These are phyloP conservation scores for Iris pallida DNA, from an alignment of 116 monocot genomes.

Conservation along the genomic window DNA sequence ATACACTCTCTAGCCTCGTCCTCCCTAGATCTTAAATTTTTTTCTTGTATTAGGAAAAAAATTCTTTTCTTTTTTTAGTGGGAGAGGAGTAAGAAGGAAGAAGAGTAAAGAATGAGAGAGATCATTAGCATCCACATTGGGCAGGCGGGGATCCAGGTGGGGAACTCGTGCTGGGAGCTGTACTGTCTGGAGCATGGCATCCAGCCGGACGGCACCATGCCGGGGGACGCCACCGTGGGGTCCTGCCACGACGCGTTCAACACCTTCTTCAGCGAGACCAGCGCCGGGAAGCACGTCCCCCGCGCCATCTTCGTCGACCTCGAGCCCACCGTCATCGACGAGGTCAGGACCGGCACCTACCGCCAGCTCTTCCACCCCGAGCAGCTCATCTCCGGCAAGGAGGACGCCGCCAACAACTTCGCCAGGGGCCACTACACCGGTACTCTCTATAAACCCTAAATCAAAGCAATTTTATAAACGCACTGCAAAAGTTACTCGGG, in stretches of 20 bases:
- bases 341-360: conserved; percentile 20
- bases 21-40: too few relatives aligned
- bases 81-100: too few relatives aligned
- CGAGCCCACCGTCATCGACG: conserved; percentile 31
- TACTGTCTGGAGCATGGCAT: conserved; percentile 65
- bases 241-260: conserved; percentile 16
- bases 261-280: conserved; percentile 25
- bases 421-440: conserved; percentile 22
- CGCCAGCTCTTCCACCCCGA: conserved; percentile 23
- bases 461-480: too few relatives aligned
- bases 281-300: conserved; percentile 25
- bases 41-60: too few relatives aligned
- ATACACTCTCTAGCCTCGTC: too few relatives aligned
- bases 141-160: conserved; percentile 67
- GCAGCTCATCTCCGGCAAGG: conserved; percentile 27
- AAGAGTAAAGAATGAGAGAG: conserved; percentile 62
- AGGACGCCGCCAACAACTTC: conserved; percentile 30
- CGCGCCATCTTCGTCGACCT: conserved; percentile 30
- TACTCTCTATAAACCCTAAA: too few relatives aligned
- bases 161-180: conserved; percentile 61
- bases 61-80: too few relatives aligned
- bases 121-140: conserved; percentile 73
- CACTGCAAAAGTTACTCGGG: too few relatives aligned
- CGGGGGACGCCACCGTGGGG: conserved; percentile 26
- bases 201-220: conserved; percentile 54